Evolutionary conservation across 1,284 basidiomycete genomes (phyloP).

Genomic region (Ustilago vetiveriae): DNA sequence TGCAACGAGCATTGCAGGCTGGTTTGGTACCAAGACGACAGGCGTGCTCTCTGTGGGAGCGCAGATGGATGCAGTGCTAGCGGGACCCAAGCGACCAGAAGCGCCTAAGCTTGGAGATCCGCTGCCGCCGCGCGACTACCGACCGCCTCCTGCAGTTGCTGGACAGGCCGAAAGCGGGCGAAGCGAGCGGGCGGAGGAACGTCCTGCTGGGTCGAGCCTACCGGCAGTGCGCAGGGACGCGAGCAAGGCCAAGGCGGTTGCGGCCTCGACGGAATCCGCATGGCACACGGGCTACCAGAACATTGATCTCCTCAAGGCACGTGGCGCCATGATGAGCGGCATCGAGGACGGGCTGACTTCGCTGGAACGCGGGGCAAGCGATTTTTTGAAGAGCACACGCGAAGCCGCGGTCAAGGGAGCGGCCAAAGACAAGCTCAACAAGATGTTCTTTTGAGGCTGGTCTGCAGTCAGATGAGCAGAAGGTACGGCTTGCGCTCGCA

Average conservation of each 20-base stretch:
- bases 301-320: constrained; percentile 47
- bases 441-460: constrained; percentile 33
- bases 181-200: constrained; percentile 1
- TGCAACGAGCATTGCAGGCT: constrained; percentile 52
- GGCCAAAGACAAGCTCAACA: constrained; percentile 54
- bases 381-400: constrained; percentile 58
- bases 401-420: constrained; percentile 57
- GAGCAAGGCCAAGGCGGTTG: constrained; percentile 36
- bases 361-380: constrained; percentile 52
- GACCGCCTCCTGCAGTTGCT: constrained; percentile 6
- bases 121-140: constrained; percentile 29
- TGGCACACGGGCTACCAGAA: constrained; percentile 36
- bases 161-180: not conserved
- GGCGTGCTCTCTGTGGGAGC: constrained; percentile 47
- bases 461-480: too few species aligned
- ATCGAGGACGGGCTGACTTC: constrained; percentile 55
- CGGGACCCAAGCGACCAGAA: constrained; percentile 49
- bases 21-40: constrained; percentile 53
- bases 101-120: constrained; percentile 38
- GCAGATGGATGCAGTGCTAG: constrained; percentile 50
- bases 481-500: too few species aligned
- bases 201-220: constrained; percentile 8
- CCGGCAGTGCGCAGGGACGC: constrained; percentile 20
- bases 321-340: constrained; percentile 53
- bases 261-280: constrained; percentile 24